Conservation (phyloP, 345 rosid species). For the Gossypium australe region DNA sequence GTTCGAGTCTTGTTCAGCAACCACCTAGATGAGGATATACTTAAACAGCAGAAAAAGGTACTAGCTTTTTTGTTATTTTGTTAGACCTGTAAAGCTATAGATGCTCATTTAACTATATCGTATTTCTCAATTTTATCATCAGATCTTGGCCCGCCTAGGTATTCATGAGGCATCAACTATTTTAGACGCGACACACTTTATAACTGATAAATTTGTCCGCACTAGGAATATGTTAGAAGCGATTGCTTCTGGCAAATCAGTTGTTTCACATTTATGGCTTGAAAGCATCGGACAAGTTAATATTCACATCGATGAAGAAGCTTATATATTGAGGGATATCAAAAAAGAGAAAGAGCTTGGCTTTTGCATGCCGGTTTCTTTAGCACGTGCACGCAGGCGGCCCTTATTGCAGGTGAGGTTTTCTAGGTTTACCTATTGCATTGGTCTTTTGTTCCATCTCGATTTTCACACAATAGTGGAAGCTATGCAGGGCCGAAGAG, state of each 20-base stretch:
- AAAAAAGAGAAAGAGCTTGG: conserved; percentile 75
- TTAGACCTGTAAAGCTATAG: not conserved
- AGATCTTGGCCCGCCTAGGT: conserved; percentile 72
- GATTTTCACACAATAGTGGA: conserved; percentile 15
- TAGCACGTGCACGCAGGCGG: conserved; percentile 57
- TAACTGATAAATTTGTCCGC: conserved; percentile 72
- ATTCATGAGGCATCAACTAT: conserved; percentile 56
- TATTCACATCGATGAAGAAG: conserved; percentile 63
- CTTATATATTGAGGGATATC: conserved; percentile 51
- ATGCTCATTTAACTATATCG: conserved; percentile 17
- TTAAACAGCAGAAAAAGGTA: conserved; percentile 84
- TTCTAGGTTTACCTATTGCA: conserved; percentile 8
- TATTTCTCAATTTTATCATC: conserved; percentile 13
- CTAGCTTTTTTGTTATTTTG: not conserved
- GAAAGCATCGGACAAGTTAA: conserved; percentile 67
- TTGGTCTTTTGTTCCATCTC: conserved; percentile 6
- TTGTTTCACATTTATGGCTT: conserved; percentile 78
- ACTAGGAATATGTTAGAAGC: conserved; percentile 89
- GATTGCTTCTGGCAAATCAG: conserved; percentile 74
- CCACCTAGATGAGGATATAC: conserved; percentile 70
- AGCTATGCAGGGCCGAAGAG: conserved; percentile 55
- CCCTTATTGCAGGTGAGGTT: conserved; percentile 53
- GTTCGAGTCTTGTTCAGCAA: conserved; percentile 73
- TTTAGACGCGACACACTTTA: conserved; percentile 72
- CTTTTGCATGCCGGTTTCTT: conserved; percentile 63